These are phyloP conservation scores for Saccharomyces hybrid DNA, from an alignment of 1,139 yeast species.

Conservation along the genomic window DNA sequence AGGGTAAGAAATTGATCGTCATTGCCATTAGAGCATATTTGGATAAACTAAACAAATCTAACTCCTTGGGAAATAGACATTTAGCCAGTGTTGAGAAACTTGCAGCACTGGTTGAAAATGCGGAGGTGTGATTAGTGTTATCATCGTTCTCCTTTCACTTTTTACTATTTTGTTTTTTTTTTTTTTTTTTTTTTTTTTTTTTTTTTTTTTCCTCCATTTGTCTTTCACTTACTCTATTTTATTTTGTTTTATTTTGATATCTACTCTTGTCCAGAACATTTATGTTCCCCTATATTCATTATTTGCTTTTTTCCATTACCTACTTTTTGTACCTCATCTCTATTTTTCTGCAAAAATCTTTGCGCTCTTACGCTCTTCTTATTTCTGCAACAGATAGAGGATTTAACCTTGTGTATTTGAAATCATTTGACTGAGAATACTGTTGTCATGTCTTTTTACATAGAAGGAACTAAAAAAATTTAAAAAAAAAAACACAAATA, in stretches of 20 bases:
- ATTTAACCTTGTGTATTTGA: background rate
- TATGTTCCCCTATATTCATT: slow-evolving; percentile 5
- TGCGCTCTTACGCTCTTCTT: slow-evolving; percentile 6
- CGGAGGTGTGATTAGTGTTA: slow-evolving; percentile 15
- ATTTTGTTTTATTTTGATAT: background rate
- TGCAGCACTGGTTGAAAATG: slow-evolving; percentile 36
- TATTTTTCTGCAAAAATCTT: slow-evolving; percentile 8
- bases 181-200: too few relatives aligned
- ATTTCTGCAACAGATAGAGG: background rate
- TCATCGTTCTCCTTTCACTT: background rate
- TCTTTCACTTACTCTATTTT: background rate
- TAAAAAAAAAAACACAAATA: background rate
- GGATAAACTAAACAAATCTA: slow-evolving; percentile 28
- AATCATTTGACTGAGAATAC: background rate
- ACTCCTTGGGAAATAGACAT: slow-evolving; percentile 46
- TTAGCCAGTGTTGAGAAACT: slow-evolving; percentile 81
- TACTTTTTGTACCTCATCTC: slow-evolving; percentile 4
- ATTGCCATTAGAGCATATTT: slow-evolving; percentile 52
- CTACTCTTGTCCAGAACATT: slow-evolving; percentile 3
- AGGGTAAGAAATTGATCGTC: slow-evolving; percentile 56
- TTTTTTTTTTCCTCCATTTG: background rate
- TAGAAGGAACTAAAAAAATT: background rate
- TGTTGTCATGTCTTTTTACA: background rate
- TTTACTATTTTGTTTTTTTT: background rate
- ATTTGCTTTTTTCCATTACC: background rate